These are phyloP conservation scores for Aspergillus pseudoglaucus DNA, from an alignment of 2,329 filamentous ascomycete genomes.

Conservation along the genomic window DNA sequence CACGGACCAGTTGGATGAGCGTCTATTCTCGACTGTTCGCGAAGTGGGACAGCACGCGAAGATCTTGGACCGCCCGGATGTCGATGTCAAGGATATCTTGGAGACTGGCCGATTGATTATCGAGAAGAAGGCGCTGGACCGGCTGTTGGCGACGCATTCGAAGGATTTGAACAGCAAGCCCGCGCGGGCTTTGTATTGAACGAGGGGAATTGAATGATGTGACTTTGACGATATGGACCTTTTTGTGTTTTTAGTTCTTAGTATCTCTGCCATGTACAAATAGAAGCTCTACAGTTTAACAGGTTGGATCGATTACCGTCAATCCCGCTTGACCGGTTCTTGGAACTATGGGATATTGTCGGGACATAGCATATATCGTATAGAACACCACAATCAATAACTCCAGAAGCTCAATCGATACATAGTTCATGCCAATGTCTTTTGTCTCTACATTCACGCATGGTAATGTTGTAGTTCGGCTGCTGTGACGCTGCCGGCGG, in stretches of 20 bases:
- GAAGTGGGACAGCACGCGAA: constrained; percentile 60
- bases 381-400: too few relatives aligned
- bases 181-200: constrained; percentile 29
- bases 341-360: too few relatives aligned
- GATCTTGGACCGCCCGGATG: constrained; percentile 64
- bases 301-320: too few relatives aligned
- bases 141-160: constrained; percentile 63
- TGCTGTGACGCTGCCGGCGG: constrained; percentile 5
- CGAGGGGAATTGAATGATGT: background rate
- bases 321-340: too few relatives aligned
- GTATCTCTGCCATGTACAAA: constrained; percentile 19
- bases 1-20: constrained; percentile 54
- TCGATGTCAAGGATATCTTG: constrained; percentile 92
- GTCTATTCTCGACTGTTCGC: constrained; percentile 62
- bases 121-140: constrained; percentile 71
- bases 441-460: background rate
- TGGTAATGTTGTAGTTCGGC: constrained; percentile 1
- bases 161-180: constrained; percentile 32
- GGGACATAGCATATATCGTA: too few relatives aligned
- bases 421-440: too few relatives aligned
- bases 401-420: too few relatives aligned
- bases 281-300: constrained; percentile 14
- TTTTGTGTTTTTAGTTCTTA: constrained; percentile 9
- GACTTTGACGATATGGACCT: constrained; percentile 4
- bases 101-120: constrained; percentile 80